Base-by-base conservation (phyloP, 257 asterid species). In the Misopates orontium region DNA sequence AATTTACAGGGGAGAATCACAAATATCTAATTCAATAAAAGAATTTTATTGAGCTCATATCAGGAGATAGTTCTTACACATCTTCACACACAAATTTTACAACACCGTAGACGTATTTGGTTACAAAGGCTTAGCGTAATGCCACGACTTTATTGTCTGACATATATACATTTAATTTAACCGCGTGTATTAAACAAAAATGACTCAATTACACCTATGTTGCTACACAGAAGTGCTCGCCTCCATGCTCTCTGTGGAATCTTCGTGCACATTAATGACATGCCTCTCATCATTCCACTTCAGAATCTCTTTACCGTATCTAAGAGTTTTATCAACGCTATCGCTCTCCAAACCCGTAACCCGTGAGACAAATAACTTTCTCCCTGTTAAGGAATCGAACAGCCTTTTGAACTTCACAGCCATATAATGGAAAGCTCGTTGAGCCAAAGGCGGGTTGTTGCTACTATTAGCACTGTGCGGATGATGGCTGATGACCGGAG, bases 401-500 rank as follows among this genome's bases (percentile, higher is more conserved):
- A 83, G 68, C 77, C 82, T 82, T 63, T 90, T 90, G 65, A 88
- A 94, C 82, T 88, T 78, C 64, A 72, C 78, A 0, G 95, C 99
- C 4, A 86, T 68, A 67, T 85, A 86, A 72, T 94, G 96, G 77
- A 83, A 88, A 24, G 96, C 97, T 0, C 85, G 84, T 66, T 80
- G 95, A 8, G 87, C 95, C 77, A 84, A 13, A 0, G 93, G 60
- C 0, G 86, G 77, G 54, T 77, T 77, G 64, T 73, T 87, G 83
- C 51, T 78, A 57, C 68, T 75, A 15, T 45, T 72, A 36, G 66
- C 64, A 45, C 50, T 71, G 74, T 71, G 73, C 0, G 86, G 78
- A 42, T 81, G 75, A 49, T 12, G 57, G 76, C 95, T 86, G 49
- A 71, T 72, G 61, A 88, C 91, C 0, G 97, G 99, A 32, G 75